phyloP scores from a whole-genome alignment of 306 rosid species.

The Malus asiatica region DNA sequence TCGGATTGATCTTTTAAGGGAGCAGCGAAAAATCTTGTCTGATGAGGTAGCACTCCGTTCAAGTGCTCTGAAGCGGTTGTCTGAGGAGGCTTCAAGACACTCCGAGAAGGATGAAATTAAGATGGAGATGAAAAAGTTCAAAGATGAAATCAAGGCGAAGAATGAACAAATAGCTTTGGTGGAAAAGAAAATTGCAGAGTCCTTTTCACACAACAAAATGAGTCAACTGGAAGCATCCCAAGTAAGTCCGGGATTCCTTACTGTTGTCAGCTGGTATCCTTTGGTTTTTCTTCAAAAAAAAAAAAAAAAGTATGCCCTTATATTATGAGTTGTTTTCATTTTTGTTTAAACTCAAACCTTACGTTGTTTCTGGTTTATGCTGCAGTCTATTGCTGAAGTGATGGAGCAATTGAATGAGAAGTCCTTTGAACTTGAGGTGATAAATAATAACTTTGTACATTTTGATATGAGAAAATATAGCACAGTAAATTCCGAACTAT shows the following conservation, averaged over 20 bases:
- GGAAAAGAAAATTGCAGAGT: slow-evolving; percentile 71
- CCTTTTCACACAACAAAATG: slow-evolving; percentile 42
- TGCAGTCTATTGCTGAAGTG: slow-evolving; percentile 72
- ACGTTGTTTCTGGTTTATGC: slow-evolving; percentile 29
- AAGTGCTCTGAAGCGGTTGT: slow-evolving; percentile 82
- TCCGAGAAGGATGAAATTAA: slow-evolving; percentile 66
- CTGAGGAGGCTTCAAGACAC: slow-evolving; percentile 64
- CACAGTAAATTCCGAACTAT: neutral
- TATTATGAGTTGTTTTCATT: neutral
- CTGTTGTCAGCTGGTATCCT: slow-evolving; percentile 5
- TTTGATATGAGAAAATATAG: slow-evolving; percentile 6
- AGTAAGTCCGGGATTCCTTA: slow-evolving; percentile 36
- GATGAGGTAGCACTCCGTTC: slow-evolving; percentile 94
- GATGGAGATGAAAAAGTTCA: slow-evolving; percentile 64
- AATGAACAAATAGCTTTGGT: slow-evolving; percentile 70
- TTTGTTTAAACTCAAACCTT: slow-evolving; percentile 22
- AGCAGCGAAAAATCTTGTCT: slow-evolving; percentile 78
- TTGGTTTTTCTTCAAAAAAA: neutral
- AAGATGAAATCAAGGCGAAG: slow-evolving; percentile 71
- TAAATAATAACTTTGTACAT: slow-evolving; percentile 11
- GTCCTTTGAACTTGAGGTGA: slow-evolving; percentile 97
- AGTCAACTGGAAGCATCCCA: slow-evolving; percentile 61
- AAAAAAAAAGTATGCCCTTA: neutral
- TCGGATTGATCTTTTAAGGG: slow-evolving; percentile 83
- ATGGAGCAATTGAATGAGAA: slow-evolving; percentile 76